These are phyloP conservation scores for Gnetum montanum DNA, from an alignment of 75 land plant species.

Conservation along the genomic window DNA sequence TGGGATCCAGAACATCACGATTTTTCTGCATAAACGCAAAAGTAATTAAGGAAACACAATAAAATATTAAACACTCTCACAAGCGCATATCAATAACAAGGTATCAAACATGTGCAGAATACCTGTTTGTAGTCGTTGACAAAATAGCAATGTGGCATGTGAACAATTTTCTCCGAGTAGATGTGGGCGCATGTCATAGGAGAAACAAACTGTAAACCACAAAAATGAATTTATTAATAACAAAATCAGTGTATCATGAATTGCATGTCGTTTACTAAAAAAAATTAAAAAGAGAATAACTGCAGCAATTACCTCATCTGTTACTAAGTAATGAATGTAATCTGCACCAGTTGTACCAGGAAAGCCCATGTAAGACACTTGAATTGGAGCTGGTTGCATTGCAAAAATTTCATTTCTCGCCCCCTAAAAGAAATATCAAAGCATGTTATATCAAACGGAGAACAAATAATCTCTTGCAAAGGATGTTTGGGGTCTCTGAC, in stretches of 20 bases:
- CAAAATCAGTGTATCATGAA: neutral
- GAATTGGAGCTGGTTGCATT: constrained; percentile 97
- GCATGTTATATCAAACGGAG: neutral
- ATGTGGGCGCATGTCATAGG: constrained; percentile 66
- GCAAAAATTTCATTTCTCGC: constrained; percentile 99
- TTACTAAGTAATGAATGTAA: constrained; percentile 92
- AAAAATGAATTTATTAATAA: neutral
- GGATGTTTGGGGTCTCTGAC: too few relatives aligned
- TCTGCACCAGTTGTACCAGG: constrained; percentile 96
- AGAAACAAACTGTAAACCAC: constrained; percentile 80
- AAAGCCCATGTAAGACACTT: constrained; percentile 99
- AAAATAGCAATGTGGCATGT: constrained; percentile 98
- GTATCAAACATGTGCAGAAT: neutral
- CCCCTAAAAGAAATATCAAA: constrained; percentile 40
- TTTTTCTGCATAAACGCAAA: constrained; percentile 59
- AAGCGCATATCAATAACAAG: neutral
- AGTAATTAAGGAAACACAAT: neutral
- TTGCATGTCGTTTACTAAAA: neutral
- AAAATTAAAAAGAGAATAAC: too few relatives aligned
- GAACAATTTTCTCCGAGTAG: constrained; percentile 94
- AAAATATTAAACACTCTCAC: neutral
- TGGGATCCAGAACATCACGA: constrained; percentile 76
- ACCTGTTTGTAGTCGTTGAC: constrained; percentile 99
- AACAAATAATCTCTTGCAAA: too few relatives aligned
- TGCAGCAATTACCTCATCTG: constrained; percentile 72